Conservation (phyloP, 2,329 filamentous ascomycete species). For the Metarhizium anisopliae region DNA sequence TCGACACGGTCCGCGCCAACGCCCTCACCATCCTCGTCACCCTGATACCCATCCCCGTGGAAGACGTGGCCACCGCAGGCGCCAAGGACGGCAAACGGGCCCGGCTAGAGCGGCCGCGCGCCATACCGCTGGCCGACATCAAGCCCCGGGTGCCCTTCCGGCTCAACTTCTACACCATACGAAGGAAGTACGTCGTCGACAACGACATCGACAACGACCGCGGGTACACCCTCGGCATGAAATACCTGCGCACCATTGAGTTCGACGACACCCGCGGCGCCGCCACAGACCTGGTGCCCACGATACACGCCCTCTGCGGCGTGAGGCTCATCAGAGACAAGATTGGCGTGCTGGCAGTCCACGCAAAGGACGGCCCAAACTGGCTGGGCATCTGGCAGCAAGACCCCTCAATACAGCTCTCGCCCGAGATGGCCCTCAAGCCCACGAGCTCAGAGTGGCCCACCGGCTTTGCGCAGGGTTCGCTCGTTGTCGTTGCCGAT, state of each 20-base stretch:
- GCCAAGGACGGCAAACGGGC: slow-evolving; percentile 1
- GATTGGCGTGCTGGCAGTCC: slow-evolving; percentile 5
- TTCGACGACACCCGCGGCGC: background rate
- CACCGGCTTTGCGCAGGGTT: background rate
- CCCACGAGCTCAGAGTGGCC: slow-evolving; percentile 4
- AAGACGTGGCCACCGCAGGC: background rate
- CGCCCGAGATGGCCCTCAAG: background rate
- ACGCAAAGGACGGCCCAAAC: slow-evolving; percentile 5
- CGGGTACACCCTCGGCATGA: slow-evolving; percentile 2
- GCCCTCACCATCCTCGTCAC: slow-evolving; percentile 5
- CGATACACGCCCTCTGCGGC: background rate
- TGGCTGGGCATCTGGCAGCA: slow-evolving; percentile 8
- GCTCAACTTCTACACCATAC: slow-evolving; percentile 6
- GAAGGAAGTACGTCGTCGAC: slow-evolving; percentile 3
- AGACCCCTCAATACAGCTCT: background rate
- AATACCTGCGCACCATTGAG: slow-evolving; percentile 6
- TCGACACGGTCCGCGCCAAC: slow-evolving; percentile 8
- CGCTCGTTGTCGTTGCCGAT: slow-evolving; percentile 4
- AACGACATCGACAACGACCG: background rate
- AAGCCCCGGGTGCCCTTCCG: slow-evolving; percentile 2
- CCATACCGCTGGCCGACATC: background rate
- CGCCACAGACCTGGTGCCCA: background rate
- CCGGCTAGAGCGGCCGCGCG: slow-evolving; percentile 2
- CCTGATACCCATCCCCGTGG: slow-evolving; percentile 7
- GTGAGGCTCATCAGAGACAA: slow-evolving; percentile 5